phyloP scores from a whole-genome alignment of 345 rosid genomes.

The Gossypium herbaceum region DNA sequence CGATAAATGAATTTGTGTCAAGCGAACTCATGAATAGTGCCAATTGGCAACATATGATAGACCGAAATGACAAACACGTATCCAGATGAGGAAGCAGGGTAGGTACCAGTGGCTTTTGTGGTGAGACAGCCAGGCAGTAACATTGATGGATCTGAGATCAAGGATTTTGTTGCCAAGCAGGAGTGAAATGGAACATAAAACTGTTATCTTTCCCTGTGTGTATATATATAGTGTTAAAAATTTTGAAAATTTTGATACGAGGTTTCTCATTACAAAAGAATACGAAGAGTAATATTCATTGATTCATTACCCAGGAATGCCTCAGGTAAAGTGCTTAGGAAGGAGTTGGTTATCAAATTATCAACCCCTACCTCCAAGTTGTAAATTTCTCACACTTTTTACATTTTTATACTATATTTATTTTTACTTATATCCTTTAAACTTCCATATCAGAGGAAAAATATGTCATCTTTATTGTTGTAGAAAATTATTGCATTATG shows the following conservation, averaged over 20 bases:
- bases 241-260: conserved; percentile 1
- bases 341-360: conserved; percentile 31
- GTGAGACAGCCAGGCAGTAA: conserved; percentile 36
- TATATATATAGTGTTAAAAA: too few species aligned
- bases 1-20: too few species aligned
- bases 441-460: too few species aligned
- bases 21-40: too few species aligned
- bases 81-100: conserved; percentile 54
- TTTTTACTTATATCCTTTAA: too few species aligned
- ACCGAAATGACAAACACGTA: conserved; percentile 26
- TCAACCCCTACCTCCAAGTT: conserved; percentile 31
- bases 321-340: conserved; percentile 47
- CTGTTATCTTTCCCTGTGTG: too few species aligned
- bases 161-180: conserved; percentile 35
- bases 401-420: too few species aligned
- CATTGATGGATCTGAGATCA: conserved; percentile 32
- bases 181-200: conserved; percentile 7
- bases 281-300: conserved; percentile 34
- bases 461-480: too few species aligned
- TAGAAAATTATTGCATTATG: too few species aligned
- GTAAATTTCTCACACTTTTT: conserved; percentile 7
- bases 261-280: conserved; percentile 57
- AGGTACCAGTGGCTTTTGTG: conserved; percentile 48
- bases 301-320: conserved; percentile 48
- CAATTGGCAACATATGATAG: too few species aligned